phyloP scores from a whole-genome alignment of 352 stramenopile species.

The Phytopythium vexans region DNA sequence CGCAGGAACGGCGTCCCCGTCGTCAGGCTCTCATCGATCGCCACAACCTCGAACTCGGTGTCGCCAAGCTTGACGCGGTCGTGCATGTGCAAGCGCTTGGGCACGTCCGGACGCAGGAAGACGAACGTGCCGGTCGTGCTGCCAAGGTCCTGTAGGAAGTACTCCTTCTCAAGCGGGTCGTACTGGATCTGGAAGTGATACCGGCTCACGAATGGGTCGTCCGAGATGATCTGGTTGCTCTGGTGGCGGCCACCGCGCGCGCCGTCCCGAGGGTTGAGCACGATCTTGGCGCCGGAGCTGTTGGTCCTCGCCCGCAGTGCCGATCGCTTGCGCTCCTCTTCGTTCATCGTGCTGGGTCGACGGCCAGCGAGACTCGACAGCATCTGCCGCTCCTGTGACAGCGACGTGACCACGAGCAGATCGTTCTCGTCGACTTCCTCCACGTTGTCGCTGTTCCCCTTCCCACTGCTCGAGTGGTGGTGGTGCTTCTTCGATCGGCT shows the following conservation, averaged over 20 bases:
- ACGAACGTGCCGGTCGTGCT: slow-evolving; percentile 80
- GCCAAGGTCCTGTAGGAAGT: slow-evolving; percentile 76
- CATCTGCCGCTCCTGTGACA: slow-evolving; percentile 49
- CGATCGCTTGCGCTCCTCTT: slow-evolving; percentile 26
- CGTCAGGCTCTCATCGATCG: slow-evolving; percentile 61
- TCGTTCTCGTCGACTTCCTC: slow-evolving; percentile 73
- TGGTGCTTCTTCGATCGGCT: slow-evolving; percentile 10
- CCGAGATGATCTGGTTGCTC: slow-evolving; percentile 84
- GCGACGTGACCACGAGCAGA: slow-evolving; percentile 65
- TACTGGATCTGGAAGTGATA: slow-evolving; percentile 82
- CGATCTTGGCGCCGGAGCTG: slow-evolving; percentile 36
- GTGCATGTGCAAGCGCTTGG: slow-evolving; percentile 64
- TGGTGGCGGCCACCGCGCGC: slow-evolving; percentile 66
- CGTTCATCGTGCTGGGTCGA: slow-evolving; percentile 9
- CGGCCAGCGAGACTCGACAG: slow-evolving; percentile 5
- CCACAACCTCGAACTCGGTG: slow-evolving; percentile 77
- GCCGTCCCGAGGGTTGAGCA: slow-evolving; percentile 60
- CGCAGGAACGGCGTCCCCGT: slow-evolving; percentile 73
- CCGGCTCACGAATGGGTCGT: slow-evolving; percentile 81
- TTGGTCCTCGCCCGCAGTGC: slow-evolving; percentile 12
- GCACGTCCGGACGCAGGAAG: slow-evolving; percentile 67
- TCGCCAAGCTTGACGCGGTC: slow-evolving; percentile 78
- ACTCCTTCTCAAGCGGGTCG: slow-evolving; percentile 80
- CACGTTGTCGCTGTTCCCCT: slow-evolving; percentile 17
- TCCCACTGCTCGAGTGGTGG: slow-evolving; percentile 9